Percentiles rank a stretch among this genome's conserved stretches.
Conservation (phyloP, 1,139 yeast genomes). For the Hanseniaspora gamundiae region DNA sequence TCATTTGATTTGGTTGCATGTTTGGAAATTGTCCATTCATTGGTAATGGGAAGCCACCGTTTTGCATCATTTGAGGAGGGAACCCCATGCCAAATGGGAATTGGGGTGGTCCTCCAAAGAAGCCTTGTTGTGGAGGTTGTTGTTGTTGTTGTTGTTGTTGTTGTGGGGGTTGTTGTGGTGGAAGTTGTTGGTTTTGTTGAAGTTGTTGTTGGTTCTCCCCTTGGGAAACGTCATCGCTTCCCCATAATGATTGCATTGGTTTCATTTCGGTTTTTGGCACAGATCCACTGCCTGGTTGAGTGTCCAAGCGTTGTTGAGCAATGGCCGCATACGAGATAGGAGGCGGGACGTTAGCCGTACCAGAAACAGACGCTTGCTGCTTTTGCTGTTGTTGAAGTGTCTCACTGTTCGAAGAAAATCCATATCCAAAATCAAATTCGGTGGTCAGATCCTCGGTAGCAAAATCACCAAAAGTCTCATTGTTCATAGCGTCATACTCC, state of each 20-base stretch:
- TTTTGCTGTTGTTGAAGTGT: constrained; percentile 7
- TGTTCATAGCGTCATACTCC: constrained; percentile 71
- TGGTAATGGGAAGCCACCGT: constrained; percentile 2
- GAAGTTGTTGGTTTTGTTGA: no score
- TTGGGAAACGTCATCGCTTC: constrained; percentile 11
- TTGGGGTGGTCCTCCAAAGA: constrained; percentile 8
- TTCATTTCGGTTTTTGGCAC: constrained; percentile 33
- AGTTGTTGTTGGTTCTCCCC: constrained; percentile 2
- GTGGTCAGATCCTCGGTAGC: constrained; percentile 38
- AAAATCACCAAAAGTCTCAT: constrained; percentile 73
- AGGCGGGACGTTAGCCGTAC: constrained; percentile 9
- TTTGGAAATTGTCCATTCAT: constrained; percentile 3
- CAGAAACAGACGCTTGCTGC: constrained; percentile 13
- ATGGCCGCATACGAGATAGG: constrained; percentile 48
- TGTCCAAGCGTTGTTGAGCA: constrained; percentile 22
- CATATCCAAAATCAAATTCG: constrained; percentile 61
- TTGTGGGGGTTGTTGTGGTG: constrained; percentile 8
- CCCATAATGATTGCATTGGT: constrained; percentile 63
- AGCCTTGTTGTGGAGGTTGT: constrained; percentile 11
- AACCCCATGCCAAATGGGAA: constrained; percentile 4
- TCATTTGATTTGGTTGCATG: not conserved
- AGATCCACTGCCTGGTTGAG: constrained; percentile 11
- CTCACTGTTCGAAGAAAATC: constrained; percentile 15
- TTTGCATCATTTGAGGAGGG: constrained; percentile 2
- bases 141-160: constrained; percentile 11